phyloP scores from a whole-genome alignment of 1,139 yeast species.

The Geotrichum citri-aurantii region DNA sequence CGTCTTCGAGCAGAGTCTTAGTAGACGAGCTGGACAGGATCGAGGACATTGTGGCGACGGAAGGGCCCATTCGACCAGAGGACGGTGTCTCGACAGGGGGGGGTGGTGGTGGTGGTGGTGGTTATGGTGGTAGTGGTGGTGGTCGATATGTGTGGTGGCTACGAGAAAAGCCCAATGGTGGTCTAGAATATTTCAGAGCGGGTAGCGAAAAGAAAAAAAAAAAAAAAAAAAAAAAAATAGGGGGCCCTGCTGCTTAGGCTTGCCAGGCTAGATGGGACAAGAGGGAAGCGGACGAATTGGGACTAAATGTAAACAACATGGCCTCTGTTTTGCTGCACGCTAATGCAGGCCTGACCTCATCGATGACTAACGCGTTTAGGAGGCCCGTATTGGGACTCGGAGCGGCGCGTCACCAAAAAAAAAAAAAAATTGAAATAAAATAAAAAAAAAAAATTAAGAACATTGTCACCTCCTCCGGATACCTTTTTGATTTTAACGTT shows the following conservation, averaged over 20 bases:
- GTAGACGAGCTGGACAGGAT: conserved; percentile 4
- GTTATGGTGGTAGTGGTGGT: neutral
- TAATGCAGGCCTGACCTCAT: neutral
- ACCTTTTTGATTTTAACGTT: too few species aligned
- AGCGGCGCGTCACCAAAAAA: neutral
- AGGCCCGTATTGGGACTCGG: neutral
- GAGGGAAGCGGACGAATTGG: neutral
- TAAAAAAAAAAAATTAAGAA: too few species aligned
- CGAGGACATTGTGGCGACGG: conserved; percentile 3
- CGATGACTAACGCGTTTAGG: neutral
- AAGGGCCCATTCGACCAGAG: neutral
- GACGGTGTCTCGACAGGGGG: neutral
- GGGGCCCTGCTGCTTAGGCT: neutral
- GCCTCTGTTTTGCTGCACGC: neutral
- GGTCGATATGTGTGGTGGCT: neutral
- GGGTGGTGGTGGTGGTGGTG: neutral
- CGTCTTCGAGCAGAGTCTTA: conserved; percentile 4
- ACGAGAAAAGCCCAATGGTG: neutral
- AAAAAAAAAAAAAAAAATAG: neutral
- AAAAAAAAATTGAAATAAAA: neutral
- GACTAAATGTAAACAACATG: neutral
- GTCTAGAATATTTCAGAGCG: neutral
- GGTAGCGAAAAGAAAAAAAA: neutral
- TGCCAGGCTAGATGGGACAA: neutral
- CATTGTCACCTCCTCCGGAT: too few species aligned